Evolutionary conservation across 345 rosid genomes (phyloP).

Genomic region (Boechera retrofracta): DNA sequence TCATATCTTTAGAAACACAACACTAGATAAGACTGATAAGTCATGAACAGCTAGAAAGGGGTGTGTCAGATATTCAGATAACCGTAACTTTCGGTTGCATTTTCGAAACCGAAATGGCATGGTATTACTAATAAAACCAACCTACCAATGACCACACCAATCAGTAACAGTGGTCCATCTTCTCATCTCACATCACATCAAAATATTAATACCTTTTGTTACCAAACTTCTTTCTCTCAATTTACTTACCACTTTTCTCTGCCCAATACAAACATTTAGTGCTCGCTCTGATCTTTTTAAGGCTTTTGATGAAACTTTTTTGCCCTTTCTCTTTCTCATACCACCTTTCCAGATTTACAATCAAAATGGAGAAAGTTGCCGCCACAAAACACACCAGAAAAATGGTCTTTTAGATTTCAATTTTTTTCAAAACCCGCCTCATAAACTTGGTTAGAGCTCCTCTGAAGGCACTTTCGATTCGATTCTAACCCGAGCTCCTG

Average conservation of each 20-base stretch:
- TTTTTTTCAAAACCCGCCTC: not conserved
- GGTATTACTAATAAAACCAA: constrained; percentile 33
- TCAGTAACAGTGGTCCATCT: constrained; percentile 42
- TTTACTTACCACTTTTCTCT: constrained; percentile 33
- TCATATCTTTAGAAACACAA: constrained; percentile 4
- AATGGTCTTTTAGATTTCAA: constrained; percentile 16
- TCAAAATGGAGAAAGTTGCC: constrained; percentile 38
- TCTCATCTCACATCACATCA: constrained; percentile 37
- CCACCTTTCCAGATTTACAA: constrained; percentile 39
- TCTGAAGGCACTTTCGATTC: constrained; percentile 65
- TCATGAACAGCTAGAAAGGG: constrained; percentile 19
- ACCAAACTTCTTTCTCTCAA: constrained; percentile 7
- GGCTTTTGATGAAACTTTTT: constrained; percentile 34
- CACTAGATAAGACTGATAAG: not conserved
- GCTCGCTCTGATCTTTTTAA: constrained; percentile 29
- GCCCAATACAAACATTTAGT: constrained; percentile 32
- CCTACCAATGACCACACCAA: constrained; percentile 38
- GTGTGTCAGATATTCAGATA: constrained; percentile 20
- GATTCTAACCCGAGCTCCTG: constrained; percentile 97
- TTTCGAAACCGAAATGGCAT: constrained; percentile 29
- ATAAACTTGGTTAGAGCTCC: constrained; percentile 18
- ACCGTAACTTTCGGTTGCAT: constrained; percentile 1
- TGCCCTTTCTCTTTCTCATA: constrained; percentile 9
- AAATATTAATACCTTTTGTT: constrained; percentile 40
- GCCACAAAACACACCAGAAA: constrained; percentile 27